Percentiles rank a stretch among this genome's conserved stretches.
These are phyloP conservation scores for Dittrichia graveolens DNA, from an alignment of 129 eudicot genomes.

Conservation along the genomic window DNA sequence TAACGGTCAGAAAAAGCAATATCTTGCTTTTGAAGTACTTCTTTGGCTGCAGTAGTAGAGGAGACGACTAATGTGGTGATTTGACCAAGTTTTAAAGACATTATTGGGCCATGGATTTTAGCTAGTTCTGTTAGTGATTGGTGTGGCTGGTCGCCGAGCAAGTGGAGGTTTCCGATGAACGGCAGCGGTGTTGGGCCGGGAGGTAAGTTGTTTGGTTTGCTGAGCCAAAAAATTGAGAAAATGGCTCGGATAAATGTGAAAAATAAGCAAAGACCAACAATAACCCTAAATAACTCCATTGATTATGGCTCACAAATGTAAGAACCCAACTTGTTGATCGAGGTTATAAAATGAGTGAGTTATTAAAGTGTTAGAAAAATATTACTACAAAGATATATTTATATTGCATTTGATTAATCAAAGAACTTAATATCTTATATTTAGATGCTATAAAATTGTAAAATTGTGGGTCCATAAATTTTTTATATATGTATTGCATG, in stretches of 20 bases:
- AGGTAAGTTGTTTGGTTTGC: constrained; percentile 36
- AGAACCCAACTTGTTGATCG: neutral
- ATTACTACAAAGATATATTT: too few relatives aligned
- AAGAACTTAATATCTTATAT: too few relatives aligned
- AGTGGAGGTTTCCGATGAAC: constrained; percentile 51
- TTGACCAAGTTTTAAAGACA: constrained; percentile 51
- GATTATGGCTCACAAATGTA: neutral
- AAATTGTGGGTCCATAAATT: too few relatives aligned
- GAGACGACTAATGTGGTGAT: constrained; percentile 51
- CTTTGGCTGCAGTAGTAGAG: constrained; percentile 44
- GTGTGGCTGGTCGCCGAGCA: constrained; percentile 55
- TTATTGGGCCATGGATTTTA: constrained; percentile 49
- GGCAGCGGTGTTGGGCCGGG: constrained; percentile 63
- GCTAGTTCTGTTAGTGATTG: constrained; percentile 43
- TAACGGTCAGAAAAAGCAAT: constrained; percentile 38
- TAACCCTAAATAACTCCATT: neutral
- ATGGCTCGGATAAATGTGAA: neutral
- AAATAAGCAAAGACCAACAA: neutral
- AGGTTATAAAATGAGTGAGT: neutral
- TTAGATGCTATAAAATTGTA: too few relatives aligned
- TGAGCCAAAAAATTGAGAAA: neutral
- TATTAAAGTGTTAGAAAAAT: neutral
- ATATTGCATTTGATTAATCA: too few relatives aligned
- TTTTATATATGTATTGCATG: too few relatives aligned
- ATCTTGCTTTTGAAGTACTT: constrained; percentile 61